Evolutionary conservation across 306 rosid species (phyloP).

Genomic region (Sphenostylis stenocarpa): DNA sequence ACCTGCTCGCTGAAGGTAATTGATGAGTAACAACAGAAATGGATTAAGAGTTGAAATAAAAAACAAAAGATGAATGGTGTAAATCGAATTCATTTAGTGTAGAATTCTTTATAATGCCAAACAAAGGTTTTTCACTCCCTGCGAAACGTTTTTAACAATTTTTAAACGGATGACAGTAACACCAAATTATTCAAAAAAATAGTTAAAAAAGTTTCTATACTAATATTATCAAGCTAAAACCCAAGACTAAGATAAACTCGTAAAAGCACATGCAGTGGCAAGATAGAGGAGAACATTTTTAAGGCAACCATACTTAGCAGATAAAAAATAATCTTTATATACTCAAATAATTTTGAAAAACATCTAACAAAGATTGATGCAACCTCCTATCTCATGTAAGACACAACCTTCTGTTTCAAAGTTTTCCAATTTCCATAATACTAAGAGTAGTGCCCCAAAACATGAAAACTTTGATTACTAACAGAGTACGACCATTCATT

Average conservation of each 20-base stretch:
- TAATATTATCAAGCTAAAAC: not conserved
- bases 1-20: too few relatives aligned
- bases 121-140: not conserved
- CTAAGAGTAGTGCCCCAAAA: not conserved
- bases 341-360: not conserved
- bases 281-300: not conserved
- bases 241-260: not conserved
- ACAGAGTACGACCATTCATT: conserved; percentile 16
- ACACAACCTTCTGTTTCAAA: not conserved
- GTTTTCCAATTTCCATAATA: not conserved
- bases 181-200: not conserved
- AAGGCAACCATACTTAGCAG: not conserved
- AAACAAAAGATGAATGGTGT: not conserved
- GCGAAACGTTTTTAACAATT: not conserved
- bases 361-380: not conserved
- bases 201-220: not conserved
- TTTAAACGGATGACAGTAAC: not conserved
- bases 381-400: not conserved
- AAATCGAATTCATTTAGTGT: not conserved
- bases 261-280: not conserved
- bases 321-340: too few relatives aligned
- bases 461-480: conserved; percentile 7
- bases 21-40: too few relatives aligned
- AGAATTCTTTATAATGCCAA: not conserved
- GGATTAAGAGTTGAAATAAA: not conserved